A percentile compares a stretch with the other conserved stretches of the same genome.
These are phyloP conservation scores for Cyberlindnera suaveolens DNA, from an alignment of 805 yeast species.

Conservation along the genomic window DNA sequence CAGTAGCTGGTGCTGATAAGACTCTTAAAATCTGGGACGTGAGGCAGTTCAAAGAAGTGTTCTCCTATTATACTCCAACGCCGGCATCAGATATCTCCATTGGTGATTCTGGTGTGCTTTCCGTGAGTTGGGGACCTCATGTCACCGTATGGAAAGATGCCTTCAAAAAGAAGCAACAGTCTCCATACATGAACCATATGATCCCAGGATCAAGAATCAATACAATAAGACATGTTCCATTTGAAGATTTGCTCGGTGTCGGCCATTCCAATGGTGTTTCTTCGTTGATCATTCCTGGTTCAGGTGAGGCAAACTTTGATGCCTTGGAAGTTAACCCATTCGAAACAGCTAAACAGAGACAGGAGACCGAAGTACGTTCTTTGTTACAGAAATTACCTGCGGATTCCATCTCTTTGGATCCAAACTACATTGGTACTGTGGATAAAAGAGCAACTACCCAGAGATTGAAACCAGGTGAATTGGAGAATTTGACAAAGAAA, in stretches of 20 bases:
- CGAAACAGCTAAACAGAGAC: conserved; percentile 88
- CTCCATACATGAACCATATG: conserved; percentile 90
- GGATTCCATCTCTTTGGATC: conserved; percentile 89
- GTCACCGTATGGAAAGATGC: conserved; percentile 91
- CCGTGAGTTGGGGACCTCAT: conserved; percentile 96
- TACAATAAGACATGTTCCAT: conserved; percentile 75
- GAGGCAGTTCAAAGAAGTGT: conserved; percentile 72
- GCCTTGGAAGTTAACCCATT: conserved; percentile 90
- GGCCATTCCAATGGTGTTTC: conserved; percentile 77
- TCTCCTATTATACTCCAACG: conserved; percentile 61
- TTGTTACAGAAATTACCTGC: conserved; percentile 85
- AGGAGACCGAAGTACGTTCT: conserved; percentile 82
- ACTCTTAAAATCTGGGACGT: conserved; percentile 89
- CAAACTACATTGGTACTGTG: conserved; percentile 77
- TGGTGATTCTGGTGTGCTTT: conserved; percentile 81
- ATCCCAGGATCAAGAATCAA: conserved; percentile 72
- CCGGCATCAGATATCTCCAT: conserved; percentile 77
- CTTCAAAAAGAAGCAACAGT: conserved; percentile 58
- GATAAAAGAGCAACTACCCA: conserved; percentile 59
- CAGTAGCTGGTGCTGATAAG: conserved; percentile 82
- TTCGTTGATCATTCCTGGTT: conserved; percentile 89
- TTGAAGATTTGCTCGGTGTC: conserved; percentile 90
- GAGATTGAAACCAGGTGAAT: conserved; percentile 58
- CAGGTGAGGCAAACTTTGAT: conserved; percentile 98
- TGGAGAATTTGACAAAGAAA: conserved; percentile 35